A percentile compares a stretch with the other conserved stretches of the same genome.
These are phyloP conservation scores for Mycosphaerella sp. DNA, from an alignment of 2,329 filamentous ascomycete genomes.

Conservation along the genomic window DNA sequence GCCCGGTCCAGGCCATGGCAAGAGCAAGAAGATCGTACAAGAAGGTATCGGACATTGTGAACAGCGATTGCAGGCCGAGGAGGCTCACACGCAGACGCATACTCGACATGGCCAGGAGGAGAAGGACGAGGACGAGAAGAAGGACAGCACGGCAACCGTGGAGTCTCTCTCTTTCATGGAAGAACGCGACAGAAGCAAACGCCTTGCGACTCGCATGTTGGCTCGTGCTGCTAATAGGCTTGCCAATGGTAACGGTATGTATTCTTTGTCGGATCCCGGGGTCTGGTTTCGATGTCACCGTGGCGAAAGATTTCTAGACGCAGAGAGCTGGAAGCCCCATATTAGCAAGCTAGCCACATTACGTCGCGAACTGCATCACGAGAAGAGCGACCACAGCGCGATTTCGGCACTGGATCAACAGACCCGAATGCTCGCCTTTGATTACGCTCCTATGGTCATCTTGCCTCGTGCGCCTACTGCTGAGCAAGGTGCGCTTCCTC, in stretches of 20 bases:
- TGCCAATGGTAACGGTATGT: too few relatives aligned
- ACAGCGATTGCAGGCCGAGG: neutral
- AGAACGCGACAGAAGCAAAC: too few relatives aligned
- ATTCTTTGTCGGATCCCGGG: neutral
- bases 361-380: neutral
- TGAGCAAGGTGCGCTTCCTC: neutral
- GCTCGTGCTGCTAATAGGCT: too few relatives aligned
- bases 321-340: constrained; percentile 1
- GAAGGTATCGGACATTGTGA: too few relatives aligned
- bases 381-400: neutral
- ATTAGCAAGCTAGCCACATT: constrained; percentile 1
- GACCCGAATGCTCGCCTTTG: neutral
- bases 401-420: neutral
- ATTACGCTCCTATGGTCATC: constrained; percentile 7
- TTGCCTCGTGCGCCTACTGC: constrained; percentile 1
- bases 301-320: neutral
- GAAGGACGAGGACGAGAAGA: too few relatives aligned
- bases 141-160: too few relatives aligned
- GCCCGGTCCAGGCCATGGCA: neutral
- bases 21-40: neutral
- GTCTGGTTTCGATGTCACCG: neutral
- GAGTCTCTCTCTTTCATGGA: too few relatives aligned
- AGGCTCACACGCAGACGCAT: neutral
- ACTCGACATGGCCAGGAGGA: neutral
- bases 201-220: too few relatives aligned